Evolutionary conservation across 2,329 filamentous ascomycete genomes (phyloP).

Genomic region (Piedraia hortae): DNA sequence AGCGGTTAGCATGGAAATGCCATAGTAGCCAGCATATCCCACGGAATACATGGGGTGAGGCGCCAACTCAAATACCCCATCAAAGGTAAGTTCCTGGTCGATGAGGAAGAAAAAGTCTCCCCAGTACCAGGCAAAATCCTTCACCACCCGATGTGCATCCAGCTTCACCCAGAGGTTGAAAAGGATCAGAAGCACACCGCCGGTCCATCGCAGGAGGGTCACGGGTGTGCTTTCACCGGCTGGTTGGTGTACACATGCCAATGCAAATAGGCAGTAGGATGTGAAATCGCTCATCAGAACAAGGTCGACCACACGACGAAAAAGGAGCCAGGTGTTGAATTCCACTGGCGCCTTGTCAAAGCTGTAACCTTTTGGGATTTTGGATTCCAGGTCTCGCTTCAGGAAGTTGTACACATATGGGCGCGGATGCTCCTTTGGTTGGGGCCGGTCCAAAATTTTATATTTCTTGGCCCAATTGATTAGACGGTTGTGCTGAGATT

Average conservation of each 20-base stretch:
- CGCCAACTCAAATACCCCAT: slow-evolving; percentile 96
- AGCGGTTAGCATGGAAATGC: slow-evolving; percentile 90
- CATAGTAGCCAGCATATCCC: slow-evolving; percentile 92
- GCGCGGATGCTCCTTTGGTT: slow-evolving; percentile 53
- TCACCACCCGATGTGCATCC: slow-evolving; percentile 89
- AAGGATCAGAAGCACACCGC: slow-evolving; percentile 50
- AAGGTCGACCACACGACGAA: slow-evolving; percentile 80
- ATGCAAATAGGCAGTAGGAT: slow-evolving; percentile 85
- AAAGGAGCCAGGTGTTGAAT: slow-evolving; percentile 97
- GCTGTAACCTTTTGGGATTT: slow-evolving; percentile 78
- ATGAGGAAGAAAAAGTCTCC: slow-evolving; percentile 98
- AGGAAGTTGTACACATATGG: slow-evolving; percentile 61
- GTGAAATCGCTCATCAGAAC: slow-evolving; percentile 98
- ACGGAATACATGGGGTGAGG: slow-evolving; percentile 98
- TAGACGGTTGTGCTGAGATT: slow-evolving; percentile 68
- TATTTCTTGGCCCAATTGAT: slow-evolving; percentile 69
- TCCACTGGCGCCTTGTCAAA: slow-evolving; percentile 84
- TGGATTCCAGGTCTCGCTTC: slow-evolving; percentile 75
- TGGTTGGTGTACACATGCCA: slow-evolving; percentile 58
- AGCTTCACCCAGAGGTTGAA: slow-evolving; percentile 99
- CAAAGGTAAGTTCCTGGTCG: slow-evolving; percentile 91
- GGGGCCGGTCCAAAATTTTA: slow-evolving; percentile 61
- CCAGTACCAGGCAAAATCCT: slow-evolving; percentile 99
- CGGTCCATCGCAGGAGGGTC: slow-evolving; percentile 46
- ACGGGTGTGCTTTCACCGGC: slow-evolving; percentile 41